Evolutionary conservation across 352 stramenopile species (phyloP).

Genomic region (Globisporangium radiosum): DNA sequence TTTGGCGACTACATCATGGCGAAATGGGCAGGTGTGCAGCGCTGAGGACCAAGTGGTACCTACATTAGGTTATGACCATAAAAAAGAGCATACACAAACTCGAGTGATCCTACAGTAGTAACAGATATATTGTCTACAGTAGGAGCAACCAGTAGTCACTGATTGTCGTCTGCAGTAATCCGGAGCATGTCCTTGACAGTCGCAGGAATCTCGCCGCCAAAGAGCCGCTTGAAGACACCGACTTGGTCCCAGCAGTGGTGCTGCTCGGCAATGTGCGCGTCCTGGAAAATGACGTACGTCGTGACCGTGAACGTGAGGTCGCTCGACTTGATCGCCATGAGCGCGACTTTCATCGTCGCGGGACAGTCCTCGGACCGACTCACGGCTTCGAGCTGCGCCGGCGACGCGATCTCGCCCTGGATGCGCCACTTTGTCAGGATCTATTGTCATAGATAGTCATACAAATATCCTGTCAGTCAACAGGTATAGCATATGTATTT

Average conservation of each 20-base stretch:
- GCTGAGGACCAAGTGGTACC: too few relatives aligned
- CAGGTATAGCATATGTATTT: too few relatives aligned
- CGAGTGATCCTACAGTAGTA: too few relatives aligned
- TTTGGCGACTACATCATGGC: constrained; percentile 83
- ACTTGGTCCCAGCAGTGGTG: constrained; percentile 83
- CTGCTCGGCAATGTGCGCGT: constrained; percentile 60
- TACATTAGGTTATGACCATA: too few relatives aligned
- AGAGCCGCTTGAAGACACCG: constrained; percentile 75
- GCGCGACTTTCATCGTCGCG: constrained; percentile 51
- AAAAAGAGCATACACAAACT: too few relatives aligned
- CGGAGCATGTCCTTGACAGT: constrained; percentile 48
- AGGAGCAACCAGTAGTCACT: too few relatives aligned
- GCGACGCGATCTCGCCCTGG: constrained; percentile 67
- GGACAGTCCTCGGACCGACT: constrained; percentile 67
- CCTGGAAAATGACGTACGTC: constrained; percentile 78
- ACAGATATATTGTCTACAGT: too few relatives aligned
- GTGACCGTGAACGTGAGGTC: constrained; percentile 82
- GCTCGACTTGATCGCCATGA: constrained; percentile 75
- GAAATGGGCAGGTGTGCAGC: constrained; percentile 59
- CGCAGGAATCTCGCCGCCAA: constrained; percentile 62
- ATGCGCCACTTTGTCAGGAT: constrained; percentile 82
- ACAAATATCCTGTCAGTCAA: not conserved
- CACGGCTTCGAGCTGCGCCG: constrained; percentile 50
- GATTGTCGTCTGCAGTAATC: constrained; percentile 15
- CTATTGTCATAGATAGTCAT: constrained; percentile 5